Evolutionary conservation across 345 rosid genomes (phyloP).

Genomic region (Lepidium didymum): DNA sequence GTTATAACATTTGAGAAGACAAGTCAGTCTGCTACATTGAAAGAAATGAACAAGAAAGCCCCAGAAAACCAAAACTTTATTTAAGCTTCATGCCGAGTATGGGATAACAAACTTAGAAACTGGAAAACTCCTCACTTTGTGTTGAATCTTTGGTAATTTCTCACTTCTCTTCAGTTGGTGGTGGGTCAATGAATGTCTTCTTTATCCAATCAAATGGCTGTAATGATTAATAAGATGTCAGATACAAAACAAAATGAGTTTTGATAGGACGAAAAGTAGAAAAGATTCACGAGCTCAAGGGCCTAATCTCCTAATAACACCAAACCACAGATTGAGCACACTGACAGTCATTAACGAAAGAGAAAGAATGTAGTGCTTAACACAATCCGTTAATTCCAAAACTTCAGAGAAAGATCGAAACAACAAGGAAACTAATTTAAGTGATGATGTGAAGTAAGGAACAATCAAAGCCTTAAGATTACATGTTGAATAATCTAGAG

Average conservation of each 20-base stretch:
- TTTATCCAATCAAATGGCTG: slow-evolving; percentile 94
- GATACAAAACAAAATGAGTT: background rate
- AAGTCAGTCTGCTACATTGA: slow-evolving; percentile 13
- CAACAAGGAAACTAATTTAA: background rate
- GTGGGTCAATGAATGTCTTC: slow-evolving; percentile 78
- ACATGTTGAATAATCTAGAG: background rate
- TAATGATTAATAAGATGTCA: background rate
- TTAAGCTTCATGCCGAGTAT: slow-evolving; percentile 7
- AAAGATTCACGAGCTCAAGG: background rate
- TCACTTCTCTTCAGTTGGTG: slow-evolving; percentile 38
- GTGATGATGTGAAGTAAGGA: background rate
- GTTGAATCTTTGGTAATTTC: background rate
- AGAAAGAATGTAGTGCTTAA: background rate
- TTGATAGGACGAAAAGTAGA: background rate
- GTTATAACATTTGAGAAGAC: slow-evolving; percentile 18
- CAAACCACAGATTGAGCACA: background rate
- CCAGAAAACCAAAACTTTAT: slow-evolving; percentile 25
- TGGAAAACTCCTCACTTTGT: slow-evolving; percentile 9
- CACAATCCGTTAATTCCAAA: background rate
- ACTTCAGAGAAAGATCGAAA: background rate
- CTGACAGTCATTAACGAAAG: background rate
- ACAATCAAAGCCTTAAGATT: background rate
- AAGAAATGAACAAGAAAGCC: slow-evolving; percentile 12
- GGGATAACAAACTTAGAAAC: slow-evolving; percentile 8
- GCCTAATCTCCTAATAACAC: background rate